Base-by-base conservation (phyloP, 192 early-diverging fungal species). In the Funneliformis geosporum region DNA sequence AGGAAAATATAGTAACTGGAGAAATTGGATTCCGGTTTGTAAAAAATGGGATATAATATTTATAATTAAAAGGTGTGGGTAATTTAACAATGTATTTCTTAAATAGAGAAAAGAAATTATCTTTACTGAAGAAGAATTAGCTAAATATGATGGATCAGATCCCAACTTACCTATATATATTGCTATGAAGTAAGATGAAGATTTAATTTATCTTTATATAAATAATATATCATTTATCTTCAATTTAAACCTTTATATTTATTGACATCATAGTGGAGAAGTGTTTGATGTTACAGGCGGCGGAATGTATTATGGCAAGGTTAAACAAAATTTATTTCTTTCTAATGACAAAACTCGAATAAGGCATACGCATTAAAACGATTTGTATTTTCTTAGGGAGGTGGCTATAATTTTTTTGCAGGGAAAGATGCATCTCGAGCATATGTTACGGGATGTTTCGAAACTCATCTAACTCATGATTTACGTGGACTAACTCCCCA, bases 401-500 rank as follows among this genome's bases (percentile, higher is more conserved):
- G 92, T 14, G 86, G 94, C 16, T 99, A 99, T 84, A 82, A 88
- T 46, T 90, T 95, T 83, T 99, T 97, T 87, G 86, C 95, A 8
- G 97, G 98, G 1, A 88, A 87, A 59, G 98, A 99, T 85, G 96
- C 96, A 4, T 91, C 96, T 14, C 87, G 98, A 39, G 96, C 98
- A 14, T 99, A 94, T 82, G 92, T 93, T 21, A 99, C 98, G 4
- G 97, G 97, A 44, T 99, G 98, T 83, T 95, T 98, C 80, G 76
- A 95, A 61, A 93, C 93, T 47, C 96, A 99, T 80, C 83, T 97
- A 27, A 98, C 96, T 11, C 96, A 96, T 78, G 98, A 99, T 86
- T 84, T 95, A 16, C 91, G 97, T 46, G 97, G 96, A 12, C 86
- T 99, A 39, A 91, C 84, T 2, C 84, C 88, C 16, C 79, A 85